Percentiles rank a stretch among this genome's conserved stretches.
phyloP scores from a whole-genome alignment of 352 stramenopile genomes.

The Globisporangium okanoganense region DNA sequence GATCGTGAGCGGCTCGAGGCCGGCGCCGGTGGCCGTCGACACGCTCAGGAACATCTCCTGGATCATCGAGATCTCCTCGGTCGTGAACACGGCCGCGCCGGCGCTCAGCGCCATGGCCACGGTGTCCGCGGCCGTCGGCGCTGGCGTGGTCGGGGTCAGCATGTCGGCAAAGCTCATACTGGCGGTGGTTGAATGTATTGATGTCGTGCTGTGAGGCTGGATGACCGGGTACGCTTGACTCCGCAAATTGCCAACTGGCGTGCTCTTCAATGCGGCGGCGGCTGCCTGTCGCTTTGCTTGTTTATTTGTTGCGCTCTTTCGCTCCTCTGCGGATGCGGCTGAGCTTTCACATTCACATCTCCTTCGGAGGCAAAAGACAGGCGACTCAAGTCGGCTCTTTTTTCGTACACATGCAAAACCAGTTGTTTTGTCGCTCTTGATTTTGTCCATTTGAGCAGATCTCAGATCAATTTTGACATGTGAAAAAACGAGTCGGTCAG shows the following conservation, averaged over 20 bases:
- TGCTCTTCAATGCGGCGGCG: slow-evolving; percentile 1
- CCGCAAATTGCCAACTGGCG: slow-evolving; percentile 16
- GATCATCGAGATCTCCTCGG: slow-evolving; percentile 54
- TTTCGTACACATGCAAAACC: neutral
- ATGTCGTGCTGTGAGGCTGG: neutral
- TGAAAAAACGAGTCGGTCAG: too few species aligned
- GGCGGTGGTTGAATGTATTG: neutral
- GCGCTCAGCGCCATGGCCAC: neutral
- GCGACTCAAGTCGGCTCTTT: neutral
- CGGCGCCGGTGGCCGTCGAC: neutral
- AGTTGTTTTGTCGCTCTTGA: neutral
- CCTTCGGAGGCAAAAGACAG: neutral
- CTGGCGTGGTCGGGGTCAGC: neutral
- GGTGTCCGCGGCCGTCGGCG: slow-evolving; percentile 4
- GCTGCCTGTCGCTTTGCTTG: neutral
- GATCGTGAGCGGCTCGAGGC: slow-evolving; percentile 13
- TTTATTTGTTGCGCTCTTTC: neutral
- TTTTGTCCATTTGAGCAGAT: neutral
- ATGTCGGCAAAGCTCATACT: slow-evolving; percentile 16
- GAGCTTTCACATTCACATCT: neutral
- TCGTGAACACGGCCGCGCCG: slow-evolving; percentile 27
- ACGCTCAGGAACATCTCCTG: slow-evolving; percentile 41
- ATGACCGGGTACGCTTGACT: slow-evolving; percentile 2
- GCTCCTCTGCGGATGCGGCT: neutral
- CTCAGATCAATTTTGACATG: too few species aligned